Percentiles rank a stretch among this genome's conserved stretches.
Evolutionary conservation across 345 rosid genomes (phyloP).

Genomic region (Excoecaria cochinchinensis): DNA sequence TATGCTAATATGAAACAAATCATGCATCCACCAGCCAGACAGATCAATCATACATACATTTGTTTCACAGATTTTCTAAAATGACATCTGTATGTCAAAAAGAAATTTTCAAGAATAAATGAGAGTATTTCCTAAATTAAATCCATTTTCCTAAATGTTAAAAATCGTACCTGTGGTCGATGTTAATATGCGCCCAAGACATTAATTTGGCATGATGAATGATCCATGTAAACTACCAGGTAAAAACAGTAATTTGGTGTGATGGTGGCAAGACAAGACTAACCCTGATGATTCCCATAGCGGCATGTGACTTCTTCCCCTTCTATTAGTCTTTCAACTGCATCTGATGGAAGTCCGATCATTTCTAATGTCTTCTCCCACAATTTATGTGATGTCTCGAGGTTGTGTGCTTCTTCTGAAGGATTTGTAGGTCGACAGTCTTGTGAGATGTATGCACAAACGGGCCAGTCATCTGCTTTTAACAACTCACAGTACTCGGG

Average conservation of each 20-base stretch:
- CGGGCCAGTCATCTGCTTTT: slow-evolving; percentile 87
- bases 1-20: no score
- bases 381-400: slow-evolving; percentile 57
- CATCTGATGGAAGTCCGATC: slow-evolving; percentile 77
- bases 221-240: neutral
- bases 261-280: neutral
- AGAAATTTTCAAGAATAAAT: no score
- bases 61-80: no score
- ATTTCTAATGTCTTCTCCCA: slow-evolving; percentile 93
- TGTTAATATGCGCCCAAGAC: neutral
- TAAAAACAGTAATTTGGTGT: neutral
- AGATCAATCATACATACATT: no score
- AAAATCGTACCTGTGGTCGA: no score
- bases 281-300: slow-evolving; percentile 10
- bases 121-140: no score
- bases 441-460: slow-evolving; percentile 86
- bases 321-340: slow-evolving; percentile 72
- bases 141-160: no score
- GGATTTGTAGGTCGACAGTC: slow-evolving; percentile 91
- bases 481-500: slow-evolving; percentile 79
- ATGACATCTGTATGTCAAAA: no score
- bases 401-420: slow-evolving; percentile 88
- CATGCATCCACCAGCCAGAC: no score
- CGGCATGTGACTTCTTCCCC: slow-evolving; percentile 54
- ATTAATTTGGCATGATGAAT: neutral